Evolutionary conservation across 495 filamentous ascomycete species (phyloP), one percentile per base, ranked within the genome.

Genomic region (Aspergillus diversus): DNA sequence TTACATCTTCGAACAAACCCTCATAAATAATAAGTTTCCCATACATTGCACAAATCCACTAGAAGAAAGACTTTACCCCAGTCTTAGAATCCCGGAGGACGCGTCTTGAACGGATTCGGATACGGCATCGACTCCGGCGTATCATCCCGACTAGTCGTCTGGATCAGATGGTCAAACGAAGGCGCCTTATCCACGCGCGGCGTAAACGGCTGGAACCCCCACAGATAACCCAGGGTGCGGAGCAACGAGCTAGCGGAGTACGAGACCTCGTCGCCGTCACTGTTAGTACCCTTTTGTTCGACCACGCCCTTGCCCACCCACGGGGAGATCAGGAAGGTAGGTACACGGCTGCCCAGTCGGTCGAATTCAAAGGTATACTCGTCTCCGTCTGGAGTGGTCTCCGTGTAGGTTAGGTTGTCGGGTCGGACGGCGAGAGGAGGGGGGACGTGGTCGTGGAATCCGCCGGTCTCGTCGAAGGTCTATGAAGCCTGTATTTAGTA

Each of bases 371-470:
- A 77, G 6, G 76, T 83, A 58, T 77, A 78, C 42, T 70, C 65
- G 61, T 75, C 55, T 32, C 81, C 81, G 47, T 75, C 71, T 0
- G 72, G 70, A 0, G 79, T 73, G 0, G 58, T 72, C 63, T 78
- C 76, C 33, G 77, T 83, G 70, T 79, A 83, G 1, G 75, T 76
- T 33, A 77, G 53, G 60, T 73, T 63, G 55, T 83, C 80, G 0
- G 77, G 67, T 33, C 66, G 75, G 5, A 73, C 67, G 47, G 73
- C 75, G n/a, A 76, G 67, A 5, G 81, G 81, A 1, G 81, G 72
- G 3, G 80, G 73, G 27, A 82, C 79, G 65, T 83, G 81, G 71
- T 83, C 81, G 54, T 72, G 72, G 77, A 82, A 83, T 39, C 80
- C 80, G 21, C 81, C 79, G 16, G 72, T 79, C 71, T 83, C 80